These are phyloP conservation scores for Kingdonia uniflora DNA, from an alignment of 164 flowering plant species.

Conservation along the genomic window DNA sequence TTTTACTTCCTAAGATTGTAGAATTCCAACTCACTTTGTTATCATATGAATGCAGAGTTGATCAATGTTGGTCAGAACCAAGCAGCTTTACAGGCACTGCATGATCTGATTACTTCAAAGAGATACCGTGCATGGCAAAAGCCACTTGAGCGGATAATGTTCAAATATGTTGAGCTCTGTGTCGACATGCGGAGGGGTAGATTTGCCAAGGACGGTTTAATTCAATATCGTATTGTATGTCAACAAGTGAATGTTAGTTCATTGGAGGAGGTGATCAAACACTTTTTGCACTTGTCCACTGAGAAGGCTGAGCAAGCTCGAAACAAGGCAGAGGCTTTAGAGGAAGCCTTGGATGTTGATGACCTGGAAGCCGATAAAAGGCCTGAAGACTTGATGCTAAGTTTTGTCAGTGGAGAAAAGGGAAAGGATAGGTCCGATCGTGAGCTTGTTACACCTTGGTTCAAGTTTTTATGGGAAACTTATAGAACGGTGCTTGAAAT, in stretches of 20 bases:
- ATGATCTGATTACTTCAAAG: slow-evolving; percentile 79
- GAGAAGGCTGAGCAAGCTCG: slow-evolving; percentile 91
- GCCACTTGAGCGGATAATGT: slow-evolving; percentile 77
- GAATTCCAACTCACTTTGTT: background rate
- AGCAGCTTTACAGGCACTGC: slow-evolving; percentile 85
- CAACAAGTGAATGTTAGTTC: slow-evolving; percentile 91
- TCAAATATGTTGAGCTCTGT: slow-evolving; percentile 90
- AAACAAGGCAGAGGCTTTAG: slow-evolving; percentile 78
- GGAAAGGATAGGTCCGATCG: slow-evolving; percentile 95
- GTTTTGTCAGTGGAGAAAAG: slow-evolving; percentile 96
- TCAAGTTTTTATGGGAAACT: slow-evolving; percentile 97
- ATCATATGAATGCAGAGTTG: slow-evolving; percentile 43
- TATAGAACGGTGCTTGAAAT: slow-evolving; percentile 92
- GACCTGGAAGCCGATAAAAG: slow-evolving; percentile 91
- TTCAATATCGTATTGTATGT: slow-evolving; percentile 85
- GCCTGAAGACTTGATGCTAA: slow-evolving; percentile 95
- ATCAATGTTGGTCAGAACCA: slow-evolving; percentile 96
- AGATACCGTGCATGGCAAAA: slow-evolving; percentile 89
- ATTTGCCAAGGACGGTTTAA: slow-evolving; percentile 90
- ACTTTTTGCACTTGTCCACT: slow-evolving; percentile 86
- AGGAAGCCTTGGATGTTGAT: slow-evolving; percentile 93
- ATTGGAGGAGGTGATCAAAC: slow-evolving; percentile 92
- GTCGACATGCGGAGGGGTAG: slow-evolving; percentile 86
- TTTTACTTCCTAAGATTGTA: background rate
- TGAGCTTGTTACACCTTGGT: slow-evolving; percentile 97